phyloP scores from a whole-genome alignment of 1,284 basidiomycete species.

The Lentinula novae-zelandiae region DNA sequence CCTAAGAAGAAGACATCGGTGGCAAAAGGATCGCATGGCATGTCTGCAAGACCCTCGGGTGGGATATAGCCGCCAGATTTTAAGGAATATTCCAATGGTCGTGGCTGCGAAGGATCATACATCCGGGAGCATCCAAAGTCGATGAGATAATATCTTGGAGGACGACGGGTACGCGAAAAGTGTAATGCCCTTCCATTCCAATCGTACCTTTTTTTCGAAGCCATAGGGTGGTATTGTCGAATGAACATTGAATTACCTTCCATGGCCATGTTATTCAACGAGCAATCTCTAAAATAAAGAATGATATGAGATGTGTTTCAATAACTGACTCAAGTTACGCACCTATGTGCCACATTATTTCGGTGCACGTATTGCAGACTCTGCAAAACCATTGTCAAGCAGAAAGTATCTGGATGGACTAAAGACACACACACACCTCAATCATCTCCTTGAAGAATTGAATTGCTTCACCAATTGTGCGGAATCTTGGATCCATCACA shows the following conservation, averaged over 20 bases:
- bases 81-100: background rate
- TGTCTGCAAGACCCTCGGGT: slow-evolving; percentile 11
- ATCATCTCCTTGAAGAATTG: slow-evolving; percentile 20
- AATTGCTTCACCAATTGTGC: slow-evolving; percentile 19
- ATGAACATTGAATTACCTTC: slow-evolving; percentile 26
- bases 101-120: slow-evolving; percentile 14
- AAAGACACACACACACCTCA: slow-evolving; percentile 12
- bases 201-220: slow-evolving; percentile 12
- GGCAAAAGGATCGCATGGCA: slow-evolving; percentile 10
- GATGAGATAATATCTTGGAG: slow-evolving; percentile 25
- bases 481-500: slow-evolving; percentile 13
- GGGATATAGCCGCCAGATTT: slow-evolving; percentile 8
- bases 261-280: slow-evolving; percentile 33
- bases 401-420: background rate
- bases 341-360: slow-evolving; percentile 28
- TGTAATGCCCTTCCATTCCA: slow-evolving; percentile 18
- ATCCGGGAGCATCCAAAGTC: slow-evolving; percentile 30
- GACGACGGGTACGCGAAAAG: slow-evolving; percentile 23
- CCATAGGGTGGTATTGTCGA: slow-evolving; percentile 23
- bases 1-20: slow-evolving; percentile 13
- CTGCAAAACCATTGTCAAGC: slow-evolving; percentile 14
- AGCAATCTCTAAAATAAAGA: slow-evolving; percentile 27
- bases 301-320: background rate
- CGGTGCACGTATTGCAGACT: slow-evolving; percentile 29
- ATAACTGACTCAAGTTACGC: background rate